These are phyloP conservation scores for Pythium apleroticum DNA, from an alignment of 352 stramenopile genomes.

Conservation along the genomic window DNA sequence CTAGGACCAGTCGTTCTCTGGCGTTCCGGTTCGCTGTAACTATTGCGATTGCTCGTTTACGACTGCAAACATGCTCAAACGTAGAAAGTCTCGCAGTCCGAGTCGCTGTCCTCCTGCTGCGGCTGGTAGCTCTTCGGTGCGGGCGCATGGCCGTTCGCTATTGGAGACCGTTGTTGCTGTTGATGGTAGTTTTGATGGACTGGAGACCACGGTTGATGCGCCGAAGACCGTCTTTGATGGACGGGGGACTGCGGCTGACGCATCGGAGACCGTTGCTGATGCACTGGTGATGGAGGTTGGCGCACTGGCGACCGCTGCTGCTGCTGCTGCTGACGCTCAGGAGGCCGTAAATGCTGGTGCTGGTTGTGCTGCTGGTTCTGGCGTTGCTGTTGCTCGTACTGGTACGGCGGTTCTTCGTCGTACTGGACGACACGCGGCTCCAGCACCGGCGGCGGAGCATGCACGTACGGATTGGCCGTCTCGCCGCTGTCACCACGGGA, in stretches of 20 bases:
- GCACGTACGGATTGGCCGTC: conserved; percentile 16
- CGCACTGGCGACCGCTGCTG: conserved; percentile 10
- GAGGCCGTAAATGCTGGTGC: neutral
- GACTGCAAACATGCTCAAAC: conserved; percentile 11
- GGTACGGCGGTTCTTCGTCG: neutral
- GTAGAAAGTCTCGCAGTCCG: conserved; percentile 18
- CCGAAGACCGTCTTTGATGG: neutral
- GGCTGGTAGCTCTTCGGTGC: conserved; percentile 1
- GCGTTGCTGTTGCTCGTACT: neutral
- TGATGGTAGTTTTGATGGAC: neutral
- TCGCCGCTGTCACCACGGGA: conserved; percentile 9
- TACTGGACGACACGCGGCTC: neutral
- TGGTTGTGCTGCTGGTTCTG: conserved; percentile 8
- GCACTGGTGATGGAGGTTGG: neutral
- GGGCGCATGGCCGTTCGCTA: neutral
- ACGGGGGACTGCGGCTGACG: neutral
- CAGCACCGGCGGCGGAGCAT: conserved; percentile 9
- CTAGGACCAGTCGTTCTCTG: too few species aligned
- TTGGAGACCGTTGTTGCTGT: neutral
- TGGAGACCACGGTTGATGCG: neutral
- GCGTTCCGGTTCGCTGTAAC: too few species aligned
- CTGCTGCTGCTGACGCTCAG: neutral
- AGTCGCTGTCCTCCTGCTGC: conserved; percentile 6
- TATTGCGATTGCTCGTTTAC: too few species aligned
- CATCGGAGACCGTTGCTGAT: conserved; percentile 8